Evolutionary conservation across 129 eudicot species (phyloP), one percentile per base, ranked within the genome.

Genomic region (Artemisia argyi): DNA sequence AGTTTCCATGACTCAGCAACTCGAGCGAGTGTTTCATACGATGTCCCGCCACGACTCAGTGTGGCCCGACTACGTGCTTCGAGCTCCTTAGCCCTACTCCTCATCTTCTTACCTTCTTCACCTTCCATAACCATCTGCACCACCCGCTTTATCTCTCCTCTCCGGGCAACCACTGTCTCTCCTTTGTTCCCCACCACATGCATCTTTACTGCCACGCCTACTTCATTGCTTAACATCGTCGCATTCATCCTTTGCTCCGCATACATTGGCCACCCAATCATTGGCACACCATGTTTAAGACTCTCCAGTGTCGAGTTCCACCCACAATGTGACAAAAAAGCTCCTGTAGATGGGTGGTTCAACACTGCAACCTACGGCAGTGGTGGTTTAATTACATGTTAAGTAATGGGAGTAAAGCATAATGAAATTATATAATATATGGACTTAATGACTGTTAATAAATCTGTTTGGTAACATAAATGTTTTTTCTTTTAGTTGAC

Each of bases 221-320:
- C 55, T 26, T 84, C 93, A 55, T 74, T 75, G 54, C 59, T 74
- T 39, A 87, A 52, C 76, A 76, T 13, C 1, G 81, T 24, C 5
- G 89, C 93, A 53, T 84, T 87, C 84, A 80, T 73, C 74, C 78
- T 77, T 61, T 87, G 93, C 77, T 87, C 93, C 4, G 89, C 87
- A 26, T 82, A 87, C 24, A 84, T n/a, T 22, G 89, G 93, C 87
- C 86, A 84, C 16, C 82, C 87, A 7, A 85, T 76, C 51, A 87
- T 82, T 8, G 89, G 93, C 75, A 87, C 89, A 5, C 93, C 93
- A 22, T 74, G 22, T 16, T 39, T 73, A 11, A 87, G 13, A 16
- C 87, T 76, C 61, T 86, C 92, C 51, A 86, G 11, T 0, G 74
- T 64, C 14, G 88, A 86, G 67, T 87, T 87, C 92, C 89, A 87